Evolutionary conservation across 2,329 filamentous ascomycete genomes (phyloP).

Genomic region (Penicillium sp.): DNA sequence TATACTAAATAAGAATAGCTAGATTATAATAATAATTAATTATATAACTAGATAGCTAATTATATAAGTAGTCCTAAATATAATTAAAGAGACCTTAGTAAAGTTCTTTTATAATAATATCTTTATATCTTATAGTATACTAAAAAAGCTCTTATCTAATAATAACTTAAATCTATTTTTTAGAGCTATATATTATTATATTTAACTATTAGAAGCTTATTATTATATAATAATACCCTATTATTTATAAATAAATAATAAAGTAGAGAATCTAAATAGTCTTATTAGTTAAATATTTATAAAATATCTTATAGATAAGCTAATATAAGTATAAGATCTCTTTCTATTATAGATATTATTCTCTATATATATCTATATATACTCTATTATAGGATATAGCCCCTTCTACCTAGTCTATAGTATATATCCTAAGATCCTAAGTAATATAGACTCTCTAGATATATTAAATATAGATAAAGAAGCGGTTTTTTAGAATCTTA

Average conservation of each 20-base stretch:
- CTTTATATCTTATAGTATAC: not conserved
- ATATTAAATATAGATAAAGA: not conserved
- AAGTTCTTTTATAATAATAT: not conserved
- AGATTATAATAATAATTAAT: not conserved
- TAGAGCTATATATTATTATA: not conserved
- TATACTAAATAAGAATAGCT: not conserved
- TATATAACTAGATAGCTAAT: not conserved
- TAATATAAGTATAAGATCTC: constrained; percentile 1
- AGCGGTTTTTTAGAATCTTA: not conserved
- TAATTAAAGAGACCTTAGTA: not conserved
- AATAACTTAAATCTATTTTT: not conserved
- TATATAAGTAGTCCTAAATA: not conserved
- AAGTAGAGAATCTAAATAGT: constrained; percentile 10
- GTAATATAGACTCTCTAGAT: not conserved
- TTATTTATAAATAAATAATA: constrained; percentile 5
- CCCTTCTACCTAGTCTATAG: not conserved
- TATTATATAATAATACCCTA: not conserved
- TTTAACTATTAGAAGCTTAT: not conserved
- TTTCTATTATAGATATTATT: constrained; percentile 3
- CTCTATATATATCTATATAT: not conserved
- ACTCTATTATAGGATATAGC: not conserved
- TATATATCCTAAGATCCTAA: not conserved
- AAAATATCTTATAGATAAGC: constrained; percentile 10
- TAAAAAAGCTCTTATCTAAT: not conserved
- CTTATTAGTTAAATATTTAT: constrained; percentile 1